A percentile compares a stretch with the other conserved stretches of the same genome.
Evolutionary conservation across 257 asterid genomes (phyloP).

Genomic region (Solanum bulbocastanum): DNA sequence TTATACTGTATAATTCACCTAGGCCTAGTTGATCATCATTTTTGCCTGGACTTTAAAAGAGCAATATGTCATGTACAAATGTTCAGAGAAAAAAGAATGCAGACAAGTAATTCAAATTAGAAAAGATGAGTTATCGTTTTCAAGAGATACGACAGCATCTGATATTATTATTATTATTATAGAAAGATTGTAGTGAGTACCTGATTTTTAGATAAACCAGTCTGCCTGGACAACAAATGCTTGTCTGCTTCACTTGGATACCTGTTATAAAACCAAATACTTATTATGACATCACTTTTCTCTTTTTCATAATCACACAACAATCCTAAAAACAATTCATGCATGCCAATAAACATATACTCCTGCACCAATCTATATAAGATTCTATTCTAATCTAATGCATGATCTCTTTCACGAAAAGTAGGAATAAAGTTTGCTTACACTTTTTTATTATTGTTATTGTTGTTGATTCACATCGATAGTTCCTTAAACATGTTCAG

Average conservation of each 20-base stretch:
- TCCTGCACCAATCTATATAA: neutral
- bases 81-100: neutral
- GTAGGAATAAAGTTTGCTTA: too few species aligned
- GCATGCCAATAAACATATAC: neutral
- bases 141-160: conserved; percentile 28
- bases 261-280: conserved; percentile 22
- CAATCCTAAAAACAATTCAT: neutral
- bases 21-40: neutral
- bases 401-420: too few species aligned
- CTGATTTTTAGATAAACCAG: conserved; percentile 89
- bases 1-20: neutral
- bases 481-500: neutral
- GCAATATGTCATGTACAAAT: neutral
- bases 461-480: neutral
- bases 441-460: neutral
- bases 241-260: conserved; percentile 97
- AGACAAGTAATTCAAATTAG: neutral
- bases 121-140: conserved; percentile 31
- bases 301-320: neutral
- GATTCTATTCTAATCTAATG: neutral
- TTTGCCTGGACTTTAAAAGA: neutral
- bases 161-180: neutral
- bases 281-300: neutral
- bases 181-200: conserved; percentile 33
- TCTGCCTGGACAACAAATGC: conserved; percentile 89